These are phyloP conservation scores for Jatropha podagrica DNA, from an alignment of 441 rosid species.

Conservation along the genomic window DNA sequence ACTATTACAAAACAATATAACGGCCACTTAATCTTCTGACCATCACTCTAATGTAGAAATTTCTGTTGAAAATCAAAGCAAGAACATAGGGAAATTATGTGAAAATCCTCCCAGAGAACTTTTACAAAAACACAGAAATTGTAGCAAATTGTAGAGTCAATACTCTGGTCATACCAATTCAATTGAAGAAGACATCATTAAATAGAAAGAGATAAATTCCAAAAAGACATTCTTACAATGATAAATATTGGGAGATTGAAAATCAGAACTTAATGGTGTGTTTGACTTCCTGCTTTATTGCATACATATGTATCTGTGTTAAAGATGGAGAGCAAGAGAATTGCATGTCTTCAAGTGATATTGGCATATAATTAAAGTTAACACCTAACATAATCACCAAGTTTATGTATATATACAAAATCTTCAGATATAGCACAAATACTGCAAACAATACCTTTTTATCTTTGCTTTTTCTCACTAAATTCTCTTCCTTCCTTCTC, in stretches of 20 bases:
- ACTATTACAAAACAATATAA: no score
- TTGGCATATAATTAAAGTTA: not conserved
- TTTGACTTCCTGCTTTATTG: not conserved
- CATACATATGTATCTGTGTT: not conserved
- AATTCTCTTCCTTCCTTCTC: conserved; percentile 60
- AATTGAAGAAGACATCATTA: conserved; percentile 8
- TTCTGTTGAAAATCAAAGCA: no score
- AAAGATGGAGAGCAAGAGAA: not conserved
- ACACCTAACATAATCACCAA: not conserved
- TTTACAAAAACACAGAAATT: no score
- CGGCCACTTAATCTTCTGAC: no score
- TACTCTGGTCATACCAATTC: not conserved
- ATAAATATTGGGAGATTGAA: not conserved
- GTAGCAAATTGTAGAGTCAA: no score
- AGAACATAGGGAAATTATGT: no score
- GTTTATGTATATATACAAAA: not conserved
- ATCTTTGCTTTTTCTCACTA: conserved; percentile 50
- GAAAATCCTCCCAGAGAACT: no score
- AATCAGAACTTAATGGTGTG: not conserved
- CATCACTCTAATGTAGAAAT: no score
- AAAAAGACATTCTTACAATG: not conserved
- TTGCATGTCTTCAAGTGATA: not conserved
- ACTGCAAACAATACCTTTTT: conserved; percentile 44
- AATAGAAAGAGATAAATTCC: not conserved
- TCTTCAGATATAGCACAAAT: not conserved